Percentiles rank a stretch among this genome's conserved stretches.
Conservation (phyloP, 2,329 filamentous ascomycete genomes). For the Diplodia corticola region DNA sequence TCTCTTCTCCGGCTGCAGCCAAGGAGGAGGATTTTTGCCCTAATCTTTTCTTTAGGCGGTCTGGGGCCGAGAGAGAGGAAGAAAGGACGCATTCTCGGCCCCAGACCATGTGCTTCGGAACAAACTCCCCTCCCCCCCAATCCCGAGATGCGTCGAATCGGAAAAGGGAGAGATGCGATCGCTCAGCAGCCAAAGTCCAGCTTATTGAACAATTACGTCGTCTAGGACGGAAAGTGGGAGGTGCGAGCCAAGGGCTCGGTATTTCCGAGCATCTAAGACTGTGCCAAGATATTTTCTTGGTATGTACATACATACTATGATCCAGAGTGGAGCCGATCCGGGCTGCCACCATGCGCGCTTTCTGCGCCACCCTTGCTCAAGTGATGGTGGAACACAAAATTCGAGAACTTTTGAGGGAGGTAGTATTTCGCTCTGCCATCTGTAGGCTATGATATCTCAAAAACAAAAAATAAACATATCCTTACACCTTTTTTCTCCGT, state of each 20-base stretch:
- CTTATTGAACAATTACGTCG: neutral
- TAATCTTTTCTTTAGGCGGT: too few species aligned
- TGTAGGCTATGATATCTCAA: constrained; percentile 3
- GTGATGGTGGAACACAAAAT: neutral
- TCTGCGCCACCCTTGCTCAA: neutral
- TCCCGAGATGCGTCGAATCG: neutral
- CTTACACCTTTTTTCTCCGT: neutral
- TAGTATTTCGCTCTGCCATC: constrained; percentile 4
- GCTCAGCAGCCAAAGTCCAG: neutral
- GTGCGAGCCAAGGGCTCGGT: neutral
- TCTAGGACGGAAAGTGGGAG: neutral
- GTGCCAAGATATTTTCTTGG: neutral
- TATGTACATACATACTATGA: neutral
- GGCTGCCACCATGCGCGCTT: neutral
- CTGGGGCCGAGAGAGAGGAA: neutral
- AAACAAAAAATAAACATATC: neutral
- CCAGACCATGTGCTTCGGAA: neutral
- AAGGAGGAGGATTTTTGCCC: neutral
- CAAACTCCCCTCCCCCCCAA: neutral
- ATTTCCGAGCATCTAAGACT: neutral
- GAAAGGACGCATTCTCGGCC: neutral
- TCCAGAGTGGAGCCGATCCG: neutral
- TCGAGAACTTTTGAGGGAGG: neutral
- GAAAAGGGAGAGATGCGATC: neutral
- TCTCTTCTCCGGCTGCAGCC: neutral